Conservation (phyloP, 306 rosid genomes). For the Bauhinia variegata region DNA sequence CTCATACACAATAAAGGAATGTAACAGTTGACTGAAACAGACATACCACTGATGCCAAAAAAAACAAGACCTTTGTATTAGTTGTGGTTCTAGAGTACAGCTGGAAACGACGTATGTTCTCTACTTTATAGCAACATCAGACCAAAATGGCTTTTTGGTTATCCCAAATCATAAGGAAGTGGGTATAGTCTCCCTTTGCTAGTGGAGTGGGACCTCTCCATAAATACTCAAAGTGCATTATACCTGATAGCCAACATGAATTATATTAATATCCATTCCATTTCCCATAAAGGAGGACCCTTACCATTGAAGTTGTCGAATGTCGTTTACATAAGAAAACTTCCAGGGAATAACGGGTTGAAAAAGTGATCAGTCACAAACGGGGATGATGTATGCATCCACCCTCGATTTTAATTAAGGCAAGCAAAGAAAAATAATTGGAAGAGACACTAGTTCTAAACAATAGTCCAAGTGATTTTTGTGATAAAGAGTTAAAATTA, state of each 20-base stretch:
- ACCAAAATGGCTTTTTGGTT: constrained; percentile 12
- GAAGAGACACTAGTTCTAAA: background rate
- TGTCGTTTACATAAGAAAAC: background rate
- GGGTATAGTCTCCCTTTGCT: background rate
- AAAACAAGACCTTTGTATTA: background rate
- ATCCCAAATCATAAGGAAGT: constrained; percentile 21
- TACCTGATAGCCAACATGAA: background rate
- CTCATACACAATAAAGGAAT: background rate
- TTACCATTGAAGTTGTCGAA: constrained; percentile 2
- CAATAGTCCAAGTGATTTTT: no score
- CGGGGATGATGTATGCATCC: background rate
- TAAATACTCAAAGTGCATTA: constrained; percentile 4
- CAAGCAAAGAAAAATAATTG: background rate
- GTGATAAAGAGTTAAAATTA: no score
- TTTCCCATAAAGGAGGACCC: constrained; percentile 15
- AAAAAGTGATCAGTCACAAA: background rate
- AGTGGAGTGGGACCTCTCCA: constrained; percentile 1
- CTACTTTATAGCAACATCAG: background rate
- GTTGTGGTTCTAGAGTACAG: constrained; percentile 12
- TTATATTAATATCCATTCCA: background rate
- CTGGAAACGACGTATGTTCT: constrained; percentile 7
- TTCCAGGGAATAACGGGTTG: background rate
- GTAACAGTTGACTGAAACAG: background rate
- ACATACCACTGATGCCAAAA: no score
- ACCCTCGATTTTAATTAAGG: background rate